phyloP scores from a whole-genome alignment of 768 basidiomycete species.

The Mycena amicta region DNA sequence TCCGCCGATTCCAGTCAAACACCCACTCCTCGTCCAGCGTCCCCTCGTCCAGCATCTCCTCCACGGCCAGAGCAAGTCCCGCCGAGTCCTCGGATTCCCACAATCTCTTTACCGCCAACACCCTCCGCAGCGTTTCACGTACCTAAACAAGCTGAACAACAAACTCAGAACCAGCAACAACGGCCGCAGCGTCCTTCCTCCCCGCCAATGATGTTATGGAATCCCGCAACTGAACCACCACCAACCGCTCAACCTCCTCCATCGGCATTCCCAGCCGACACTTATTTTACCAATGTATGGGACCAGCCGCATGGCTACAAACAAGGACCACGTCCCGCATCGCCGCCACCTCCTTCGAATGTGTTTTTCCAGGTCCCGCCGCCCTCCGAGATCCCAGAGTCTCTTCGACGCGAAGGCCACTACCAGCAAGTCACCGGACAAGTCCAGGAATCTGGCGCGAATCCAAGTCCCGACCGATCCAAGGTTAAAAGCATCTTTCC shows the following conservation, averaged over 20 bases:
- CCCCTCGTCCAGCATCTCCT: constrained; percentile 38
- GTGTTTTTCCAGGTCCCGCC: constrained; percentile 66
- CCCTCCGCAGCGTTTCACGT: constrained; percentile 34
- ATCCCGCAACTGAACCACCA: constrained; percentile 79
- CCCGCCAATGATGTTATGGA: constrained; percentile 75
- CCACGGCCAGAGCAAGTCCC: constrained; percentile 66
- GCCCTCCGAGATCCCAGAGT: constrained; percentile 63
- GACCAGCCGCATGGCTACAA: constrained; percentile 57
- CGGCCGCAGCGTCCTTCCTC: constrained; percentile 49
- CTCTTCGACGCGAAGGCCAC: constrained; percentile 69
- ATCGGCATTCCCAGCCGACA: constrained; percentile 68
- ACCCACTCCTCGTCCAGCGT: not conserved
- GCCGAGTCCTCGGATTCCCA: constrained; percentile 55
- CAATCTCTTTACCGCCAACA: constrained; percentile 53
- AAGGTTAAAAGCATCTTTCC: constrained; percentile 86
- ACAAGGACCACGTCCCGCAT: constrained; percentile 32
- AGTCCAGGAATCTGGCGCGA: constrained; percentile 35
- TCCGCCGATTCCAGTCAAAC: constrained; percentile 5
- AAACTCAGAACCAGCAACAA: constrained; percentile 23
- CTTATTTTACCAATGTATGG: constrained; percentile 87
- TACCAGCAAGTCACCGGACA: constrained; percentile 69
- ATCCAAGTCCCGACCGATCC: constrained; percentile 64
- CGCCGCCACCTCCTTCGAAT: constrained; percentile 43
- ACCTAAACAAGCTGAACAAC: constrained; percentile 20
- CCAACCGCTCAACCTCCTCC: constrained; percentile 59